Conservation (phyloP, 2,329 filamentous ascomycete genomes). For the Aspergillus quadricinctus region DNA sequence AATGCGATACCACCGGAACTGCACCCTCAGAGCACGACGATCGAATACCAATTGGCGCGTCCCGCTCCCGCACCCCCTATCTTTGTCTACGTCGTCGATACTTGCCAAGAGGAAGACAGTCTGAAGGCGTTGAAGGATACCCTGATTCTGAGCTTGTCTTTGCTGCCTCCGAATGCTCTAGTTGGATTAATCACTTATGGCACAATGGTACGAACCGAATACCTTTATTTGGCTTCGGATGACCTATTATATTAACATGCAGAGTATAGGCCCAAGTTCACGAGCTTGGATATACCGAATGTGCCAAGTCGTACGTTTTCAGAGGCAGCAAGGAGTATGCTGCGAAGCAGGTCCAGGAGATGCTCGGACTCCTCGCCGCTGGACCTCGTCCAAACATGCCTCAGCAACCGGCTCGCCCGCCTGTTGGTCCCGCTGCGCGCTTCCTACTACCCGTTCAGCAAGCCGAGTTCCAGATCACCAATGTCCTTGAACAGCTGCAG, state of each 20-base stretch:
- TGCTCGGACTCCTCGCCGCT: conserved; percentile 78
- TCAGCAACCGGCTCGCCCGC: conserved; percentile 68
- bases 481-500: conserved; percentile 89
- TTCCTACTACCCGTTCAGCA: conserved; percentile 94
- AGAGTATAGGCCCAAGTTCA: conserved; percentile 75
- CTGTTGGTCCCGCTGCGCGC: conserved; percentile 74
- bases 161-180: conserved; percentile 60
- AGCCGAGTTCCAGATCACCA: conserved; percentile 95
- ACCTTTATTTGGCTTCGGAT: conserved; percentile 5
- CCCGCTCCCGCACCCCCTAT: conserved; percentile 63
- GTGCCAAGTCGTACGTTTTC: conserved; percentile 98
- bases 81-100: conserved; percentile 65
- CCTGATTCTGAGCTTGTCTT: conserved; percentile 61
- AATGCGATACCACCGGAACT: conserved; percentile 63
- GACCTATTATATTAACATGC: conserved; percentile 14
- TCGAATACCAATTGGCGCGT: conserved; percentile 61
- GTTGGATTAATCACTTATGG: conserved; percentile 67
- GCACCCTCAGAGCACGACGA: conserved; percentile 61
- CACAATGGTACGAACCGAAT: conserved; percentile 67
- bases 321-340: conserved; percentile 95
- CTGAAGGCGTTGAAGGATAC: conserved; percentile 64
- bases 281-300: conserved; percentile 96
- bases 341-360: conserved; percentile 99
- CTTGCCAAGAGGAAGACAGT: conserved; percentile 65
- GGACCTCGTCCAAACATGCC: conserved; percentile 69